These are phyloP conservation scores for Symbiodinium natans DNA, from an alignment of 73 alveolate species.

Conservation along the genomic window DNA sequence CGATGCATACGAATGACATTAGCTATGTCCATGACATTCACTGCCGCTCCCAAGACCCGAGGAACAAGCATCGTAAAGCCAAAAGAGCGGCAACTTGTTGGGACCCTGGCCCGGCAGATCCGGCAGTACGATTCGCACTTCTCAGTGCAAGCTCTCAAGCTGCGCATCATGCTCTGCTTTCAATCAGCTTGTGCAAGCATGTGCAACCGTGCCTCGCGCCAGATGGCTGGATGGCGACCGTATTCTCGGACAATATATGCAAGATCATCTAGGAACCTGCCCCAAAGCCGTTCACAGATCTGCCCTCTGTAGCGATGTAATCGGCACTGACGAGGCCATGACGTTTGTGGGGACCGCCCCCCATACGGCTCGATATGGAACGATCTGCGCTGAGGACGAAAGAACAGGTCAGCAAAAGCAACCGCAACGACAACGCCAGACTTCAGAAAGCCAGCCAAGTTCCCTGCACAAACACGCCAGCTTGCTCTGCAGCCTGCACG, in stretches of 20 bases:
- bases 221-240: conserved; percentile 68
- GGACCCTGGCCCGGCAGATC: background rate
- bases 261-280: conserved; percentile 66
- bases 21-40: background rate
- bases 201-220: conserved; percentile 25
- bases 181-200: background rate
- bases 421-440: background rate
- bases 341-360: conserved; percentile 51
- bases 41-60: background rate
- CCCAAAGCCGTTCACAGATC: background rate
- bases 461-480: conserved; percentile 2
- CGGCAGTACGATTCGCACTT: background rate
- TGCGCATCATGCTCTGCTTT: background rate
- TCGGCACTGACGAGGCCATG: background rate
- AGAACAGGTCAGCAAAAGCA: background rate
- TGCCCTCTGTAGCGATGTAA: background rate
- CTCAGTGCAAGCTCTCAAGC: background rate
- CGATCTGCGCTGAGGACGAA: conserved; percentile 10
- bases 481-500: background rate
- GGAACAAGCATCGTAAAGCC: conserved; percentile 52
- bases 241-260: conserved; percentile 60
- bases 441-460: background rate
- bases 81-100: conserved; percentile 34
- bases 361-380: conserved; percentile 93
- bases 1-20: background rate